phyloP scores from a whole-genome alignment of 2,329 filamentous ascomycete genomes.

The Westerdykella aurantiaca region DNA sequence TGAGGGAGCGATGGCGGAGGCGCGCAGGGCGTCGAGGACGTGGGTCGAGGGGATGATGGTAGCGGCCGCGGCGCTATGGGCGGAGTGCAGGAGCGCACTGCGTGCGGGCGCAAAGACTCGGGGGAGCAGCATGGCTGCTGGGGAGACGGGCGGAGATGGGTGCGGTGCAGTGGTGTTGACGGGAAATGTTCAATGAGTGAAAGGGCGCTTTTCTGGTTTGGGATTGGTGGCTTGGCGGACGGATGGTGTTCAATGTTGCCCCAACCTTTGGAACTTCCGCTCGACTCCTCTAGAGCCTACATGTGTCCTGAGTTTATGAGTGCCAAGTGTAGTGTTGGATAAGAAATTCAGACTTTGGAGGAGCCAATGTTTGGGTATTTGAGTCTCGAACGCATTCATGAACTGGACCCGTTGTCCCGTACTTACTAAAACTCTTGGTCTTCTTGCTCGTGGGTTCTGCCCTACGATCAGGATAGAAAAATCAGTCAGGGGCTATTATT shows the following conservation, averaged over 20 bases:
- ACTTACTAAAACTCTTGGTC: no score
- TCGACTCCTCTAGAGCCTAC: no score
- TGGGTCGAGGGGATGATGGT: conserved; percentile 22
- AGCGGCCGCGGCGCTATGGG: conserved; percentile 1
- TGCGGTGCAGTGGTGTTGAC: background rate
- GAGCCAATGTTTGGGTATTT: no score
- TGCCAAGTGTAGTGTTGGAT: no score
- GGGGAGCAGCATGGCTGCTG: conserved; percentile 36
- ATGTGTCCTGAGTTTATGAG: no score
- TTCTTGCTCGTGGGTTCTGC: no score
- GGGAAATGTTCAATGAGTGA: background rate
- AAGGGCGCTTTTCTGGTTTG: background rate
- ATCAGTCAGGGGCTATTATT: no score
- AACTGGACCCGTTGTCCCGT: no score
- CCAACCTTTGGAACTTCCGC: background rate
- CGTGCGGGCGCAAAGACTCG: conserved; percentile 35
- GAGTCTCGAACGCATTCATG: no score
- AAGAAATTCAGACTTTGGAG: no score
- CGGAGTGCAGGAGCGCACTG: conserved; percentile 20
- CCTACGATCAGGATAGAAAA: no score
- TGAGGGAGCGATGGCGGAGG: conserved; percentile 23
- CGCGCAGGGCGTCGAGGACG: conserved; percentile 28
- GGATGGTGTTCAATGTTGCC: background rate
- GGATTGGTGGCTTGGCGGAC: background rate
- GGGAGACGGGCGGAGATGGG: background rate